Evolutionary conservation across 306 rosid genomes (phyloP).

Genomic region (Fragaria iinumae): DNA sequence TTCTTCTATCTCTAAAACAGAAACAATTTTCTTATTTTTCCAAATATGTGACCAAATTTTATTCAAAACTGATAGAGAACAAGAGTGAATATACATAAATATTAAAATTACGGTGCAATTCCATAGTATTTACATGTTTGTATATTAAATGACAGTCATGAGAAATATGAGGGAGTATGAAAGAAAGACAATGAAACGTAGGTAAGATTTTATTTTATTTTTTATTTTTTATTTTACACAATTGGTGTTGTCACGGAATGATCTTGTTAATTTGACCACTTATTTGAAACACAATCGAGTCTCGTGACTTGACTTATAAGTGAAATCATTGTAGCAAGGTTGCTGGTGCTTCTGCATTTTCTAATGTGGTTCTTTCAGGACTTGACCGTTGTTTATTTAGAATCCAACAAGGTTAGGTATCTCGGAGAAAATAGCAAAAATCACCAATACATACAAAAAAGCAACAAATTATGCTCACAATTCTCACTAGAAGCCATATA

Average conservation of each 20-base stretch:
- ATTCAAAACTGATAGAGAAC: background rate
- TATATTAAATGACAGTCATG: background rate
- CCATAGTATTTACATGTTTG: too few relatives aligned
- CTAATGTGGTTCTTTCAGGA: background rate
- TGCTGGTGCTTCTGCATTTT: background rate
- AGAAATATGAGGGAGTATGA: too few relatives aligned
- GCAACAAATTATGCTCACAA: background rate
- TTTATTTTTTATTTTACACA: background rate
- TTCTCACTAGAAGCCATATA: background rate
- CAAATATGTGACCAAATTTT: too few relatives aligned
- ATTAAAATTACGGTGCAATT: background rate
- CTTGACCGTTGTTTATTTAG: constrained; percentile 1
- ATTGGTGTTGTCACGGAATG: background rate
- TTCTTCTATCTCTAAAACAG: too few relatives aligned
- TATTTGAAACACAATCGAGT: constrained; percentile 4
- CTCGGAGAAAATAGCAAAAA: background rate
- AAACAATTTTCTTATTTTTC: background rate
- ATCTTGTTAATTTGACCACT: background rate
- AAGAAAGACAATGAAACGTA: too few relatives aligned
- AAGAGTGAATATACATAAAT: too few relatives aligned
- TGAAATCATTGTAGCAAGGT: constrained; percentile 1
- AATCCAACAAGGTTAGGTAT: background rate
- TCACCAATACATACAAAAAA: background rate
- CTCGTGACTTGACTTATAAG: constrained; percentile 7
- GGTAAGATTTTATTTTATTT: too few relatives aligned